Evolutionary conservation across 768 basidiomycete genomes (phyloP), one percentile per base, ranked within the genome.

Genomic region (Pleurotus pulmonarius): DNA sequence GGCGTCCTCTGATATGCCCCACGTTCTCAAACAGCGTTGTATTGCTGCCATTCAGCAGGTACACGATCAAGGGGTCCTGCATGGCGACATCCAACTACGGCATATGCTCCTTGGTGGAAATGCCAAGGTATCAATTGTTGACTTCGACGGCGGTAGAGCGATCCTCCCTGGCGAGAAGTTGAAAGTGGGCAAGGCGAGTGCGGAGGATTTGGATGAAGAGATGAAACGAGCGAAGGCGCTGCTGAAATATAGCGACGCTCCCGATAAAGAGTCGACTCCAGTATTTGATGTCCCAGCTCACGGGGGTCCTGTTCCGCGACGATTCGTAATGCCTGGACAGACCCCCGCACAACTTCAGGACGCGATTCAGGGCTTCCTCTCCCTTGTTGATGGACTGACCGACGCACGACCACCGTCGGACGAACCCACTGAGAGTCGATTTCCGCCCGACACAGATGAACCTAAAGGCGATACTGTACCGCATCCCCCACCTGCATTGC

Each of bases 81-180:
- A 82, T 46, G 78, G 79, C 13, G 76, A 75, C 58, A 67, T 76
- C 0, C 75, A 77, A 49, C 71, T 79, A 26, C 70, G 75, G 9
- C 79, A 85, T 55, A 79, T 86, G 67, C 73, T 85, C 56, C 75
- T 86, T 20, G 76, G 77, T 2, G 81, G 72, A 1, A 81, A 84
- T 61, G 79, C 75, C 48, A 72, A 70, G 39, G 76, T 85, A 24
- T 80, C 74, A 44, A 69, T 86, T 49, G 77, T 81, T 60, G 78
- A 86, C 65, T 85, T 86, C 64, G 75, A 81, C 41, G 67, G 70
- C 45, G 75, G 70, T 57, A 65, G 65, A 15, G 66, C 68, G 20
- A 39, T 68, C 22, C 57, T 60, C 12, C 65, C 67, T 18, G 64
- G 65, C 39, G 58, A 58, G 13, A 55, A 58, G n/a, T 63, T 80